phyloP scores from a whole-genome alignment of 2,329 filamentous ascomycete species.

The Malbranchea zuffiana region DNA sequence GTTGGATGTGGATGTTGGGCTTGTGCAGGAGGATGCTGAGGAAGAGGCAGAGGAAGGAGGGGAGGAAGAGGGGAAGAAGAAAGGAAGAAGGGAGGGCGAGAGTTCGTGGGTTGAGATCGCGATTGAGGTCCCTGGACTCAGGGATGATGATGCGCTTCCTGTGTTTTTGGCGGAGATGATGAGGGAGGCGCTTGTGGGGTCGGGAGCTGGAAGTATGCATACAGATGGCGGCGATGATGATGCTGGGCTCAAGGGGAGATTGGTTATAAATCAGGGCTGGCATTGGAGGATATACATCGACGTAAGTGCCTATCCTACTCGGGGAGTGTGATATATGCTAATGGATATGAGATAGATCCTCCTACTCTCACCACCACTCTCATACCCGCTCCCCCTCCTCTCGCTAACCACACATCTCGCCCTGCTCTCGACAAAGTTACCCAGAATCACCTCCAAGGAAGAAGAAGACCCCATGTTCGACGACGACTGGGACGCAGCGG shows the following conservation, averaged over 20 bases:
- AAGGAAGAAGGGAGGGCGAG: constrained; percentile 31
- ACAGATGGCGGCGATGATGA: constrained; percentile 63
- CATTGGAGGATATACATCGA: constrained; percentile 97
- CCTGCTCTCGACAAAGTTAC: constrained; percentile 74
- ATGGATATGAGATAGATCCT: constrained; percentile 54
- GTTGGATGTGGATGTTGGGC: constrained; percentile 23
- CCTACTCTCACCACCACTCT: constrained; percentile 82
- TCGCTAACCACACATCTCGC: constrained; percentile 90
- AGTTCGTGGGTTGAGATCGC: constrained; percentile 77
- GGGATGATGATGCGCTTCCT: constrained; percentile 83
- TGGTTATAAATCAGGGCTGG: constrained; percentile 83
- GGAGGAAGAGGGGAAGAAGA: constrained; percentile 15
- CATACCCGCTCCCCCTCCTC: constrained; percentile 84
- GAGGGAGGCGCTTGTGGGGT: constrained; percentile 64
- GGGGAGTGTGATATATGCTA: background rate
- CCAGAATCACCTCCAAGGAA: constrained; percentile 71
- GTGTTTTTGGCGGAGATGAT: constrained; percentile 83
- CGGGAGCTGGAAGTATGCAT: constrained; percentile 62
- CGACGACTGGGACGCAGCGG: constrained; percentile 87
- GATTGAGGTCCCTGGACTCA: constrained; percentile 80
- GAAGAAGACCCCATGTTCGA: constrained; percentile 97
- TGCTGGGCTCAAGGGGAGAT: constrained; percentile 54
- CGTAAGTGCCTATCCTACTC: constrained; percentile 42
- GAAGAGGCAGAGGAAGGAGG: constrained; percentile 18
- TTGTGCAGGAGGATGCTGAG: constrained; percentile 18